phyloP scores from a whole-genome alignment of 805 yeast species.

The Yamadazyma kitorensis region DNA sequence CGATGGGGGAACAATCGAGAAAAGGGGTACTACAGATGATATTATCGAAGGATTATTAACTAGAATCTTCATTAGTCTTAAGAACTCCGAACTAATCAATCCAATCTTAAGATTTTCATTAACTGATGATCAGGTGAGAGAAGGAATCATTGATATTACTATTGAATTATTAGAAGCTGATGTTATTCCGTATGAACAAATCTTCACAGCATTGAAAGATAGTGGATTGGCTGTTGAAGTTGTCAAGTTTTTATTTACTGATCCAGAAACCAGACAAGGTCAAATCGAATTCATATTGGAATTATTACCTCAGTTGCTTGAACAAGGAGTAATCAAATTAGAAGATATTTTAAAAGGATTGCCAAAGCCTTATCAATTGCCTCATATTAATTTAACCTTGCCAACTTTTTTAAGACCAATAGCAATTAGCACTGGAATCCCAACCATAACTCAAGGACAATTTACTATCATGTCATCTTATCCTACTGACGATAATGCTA shows the following conservation, averaged over 20 bases:
- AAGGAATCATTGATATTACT: slow-evolving; percentile 20
- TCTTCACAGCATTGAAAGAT: slow-evolving; percentile 26
- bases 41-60: slow-evolving; percentile 18
- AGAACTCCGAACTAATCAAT: slow-evolving; percentile 28
- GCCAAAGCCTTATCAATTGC: too few species aligned
- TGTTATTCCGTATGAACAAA: slow-evolving; percentile 31
- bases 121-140: slow-evolving; percentile 27
- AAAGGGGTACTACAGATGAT: slow-evolving; percentile 8
- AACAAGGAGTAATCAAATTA: slow-evolving; percentile 11
- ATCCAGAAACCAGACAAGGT: slow-evolving; percentile 27
- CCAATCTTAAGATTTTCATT: slow-evolving; percentile 24
- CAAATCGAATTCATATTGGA: slow-evolving; percentile 22
- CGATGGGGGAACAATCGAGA: background rate
- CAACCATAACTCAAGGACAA: too few species aligned
- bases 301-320: slow-evolving; percentile 19
- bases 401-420: too few species aligned
- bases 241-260: slow-evolving; percentile 22
- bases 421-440: too few species aligned
- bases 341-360: slow-evolving; percentile 8
- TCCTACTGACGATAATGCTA: too few species aligned
- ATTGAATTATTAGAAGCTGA: slow-evolving; percentile 24
- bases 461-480: too few species aligned
- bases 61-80: slow-evolving; percentile 22
- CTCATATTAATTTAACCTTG: too few species aligned
- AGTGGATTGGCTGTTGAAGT: slow-evolving; percentile 31